Evolutionary conservation across 148 eudicot genomes (phyloP).

Genomic region (Silene latifolia): DNA sequence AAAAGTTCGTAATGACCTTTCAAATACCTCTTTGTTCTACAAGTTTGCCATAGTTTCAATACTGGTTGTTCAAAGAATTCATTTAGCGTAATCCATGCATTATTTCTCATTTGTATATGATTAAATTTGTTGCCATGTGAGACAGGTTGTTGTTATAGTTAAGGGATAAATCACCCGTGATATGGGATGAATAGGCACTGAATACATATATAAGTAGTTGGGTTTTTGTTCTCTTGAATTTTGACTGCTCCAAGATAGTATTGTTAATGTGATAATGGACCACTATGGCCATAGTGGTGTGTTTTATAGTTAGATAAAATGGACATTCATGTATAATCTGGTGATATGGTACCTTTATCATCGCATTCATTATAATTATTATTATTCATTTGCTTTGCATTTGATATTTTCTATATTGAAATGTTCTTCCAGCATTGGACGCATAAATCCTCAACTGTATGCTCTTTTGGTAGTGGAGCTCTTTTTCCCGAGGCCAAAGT

Average conservation of each 20-base stretch:
- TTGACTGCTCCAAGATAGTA: not conserved
- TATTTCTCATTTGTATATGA: not conserved
- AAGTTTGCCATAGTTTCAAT: not conserved
- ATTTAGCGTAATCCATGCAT: not conserved
- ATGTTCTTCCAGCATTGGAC: slow-evolving; percentile 72
- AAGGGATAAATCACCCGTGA: not conserved
- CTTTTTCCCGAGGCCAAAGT: slow-evolving; percentile 39
- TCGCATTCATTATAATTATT: too few species aligned
- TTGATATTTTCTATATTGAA: slow-evolving; percentile 15
- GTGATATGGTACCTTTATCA: not conserved
- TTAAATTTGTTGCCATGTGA: not conserved
- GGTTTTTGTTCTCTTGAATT: not conserved
- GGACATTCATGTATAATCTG: not conserved
- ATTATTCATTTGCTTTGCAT: not conserved
- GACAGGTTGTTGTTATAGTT: not conserved
- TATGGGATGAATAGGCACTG: not conserved
- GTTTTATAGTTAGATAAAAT: not conserved
- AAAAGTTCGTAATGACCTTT: too few species aligned
- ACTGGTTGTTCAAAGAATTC: not conserved
- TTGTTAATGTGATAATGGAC: not conserved
- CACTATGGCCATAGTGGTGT: not conserved
- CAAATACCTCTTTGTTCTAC: not conserved
- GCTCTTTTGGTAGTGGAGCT: slow-evolving; percentile 67
- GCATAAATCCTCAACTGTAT: slow-evolving; percentile 75
- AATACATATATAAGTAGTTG: not conserved